Evolutionary conservation across 2,329 filamentous ascomycete species (phyloP).

Genomic region (Fusarium abutilonis): DNA sequence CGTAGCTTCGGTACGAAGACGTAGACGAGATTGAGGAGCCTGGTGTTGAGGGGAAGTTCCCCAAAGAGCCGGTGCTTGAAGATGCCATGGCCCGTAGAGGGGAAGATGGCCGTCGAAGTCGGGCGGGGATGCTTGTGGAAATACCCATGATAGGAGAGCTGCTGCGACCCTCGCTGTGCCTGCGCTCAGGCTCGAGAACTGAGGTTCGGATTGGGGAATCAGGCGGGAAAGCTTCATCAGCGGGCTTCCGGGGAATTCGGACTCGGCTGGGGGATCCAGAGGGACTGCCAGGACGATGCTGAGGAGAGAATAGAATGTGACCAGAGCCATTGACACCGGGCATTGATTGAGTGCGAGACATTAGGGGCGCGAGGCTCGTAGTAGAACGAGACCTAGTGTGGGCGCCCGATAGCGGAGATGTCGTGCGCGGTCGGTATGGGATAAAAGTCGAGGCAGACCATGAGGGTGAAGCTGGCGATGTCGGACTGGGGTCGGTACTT

Average conservation of each 20-base stretch:
- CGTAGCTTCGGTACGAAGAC: constrained; percentile 60
- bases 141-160: constrained; percentile 60
- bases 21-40: constrained; percentile 59
- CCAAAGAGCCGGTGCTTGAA: constrained; percentile 50
- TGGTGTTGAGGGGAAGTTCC: constrained; percentile 55
- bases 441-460: constrained; percentile 59
- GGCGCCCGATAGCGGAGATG: constrained; percentile 67
- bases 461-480: constrained; percentile 60
- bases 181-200: constrained; percentile 64
- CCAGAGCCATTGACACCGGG: constrained; percentile 69
- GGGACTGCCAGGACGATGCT: constrained; percentile 64
- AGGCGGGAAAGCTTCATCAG: constrained; percentile 69
- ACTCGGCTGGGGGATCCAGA: constrained; percentile 63
- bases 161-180: constrained; percentile 58
- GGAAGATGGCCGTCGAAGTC: constrained; percentile 64
- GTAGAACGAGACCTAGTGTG: constrained; percentile 69
- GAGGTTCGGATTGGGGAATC: constrained; percentile 64
- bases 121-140: constrained; percentile 45
- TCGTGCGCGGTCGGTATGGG: constrained; percentile 69
- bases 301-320: constrained; percentile 65
- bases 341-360: constrained; percentile 72
- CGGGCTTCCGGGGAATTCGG: constrained; percentile 64
- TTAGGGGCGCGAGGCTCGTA: constrained; percentile 63
- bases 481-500: constrained; percentile 66
- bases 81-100: constrained; percentile 62